phyloP scores from a whole-genome alignment of 163 green algal species.

The Scenedesmus sp. region DNA sequence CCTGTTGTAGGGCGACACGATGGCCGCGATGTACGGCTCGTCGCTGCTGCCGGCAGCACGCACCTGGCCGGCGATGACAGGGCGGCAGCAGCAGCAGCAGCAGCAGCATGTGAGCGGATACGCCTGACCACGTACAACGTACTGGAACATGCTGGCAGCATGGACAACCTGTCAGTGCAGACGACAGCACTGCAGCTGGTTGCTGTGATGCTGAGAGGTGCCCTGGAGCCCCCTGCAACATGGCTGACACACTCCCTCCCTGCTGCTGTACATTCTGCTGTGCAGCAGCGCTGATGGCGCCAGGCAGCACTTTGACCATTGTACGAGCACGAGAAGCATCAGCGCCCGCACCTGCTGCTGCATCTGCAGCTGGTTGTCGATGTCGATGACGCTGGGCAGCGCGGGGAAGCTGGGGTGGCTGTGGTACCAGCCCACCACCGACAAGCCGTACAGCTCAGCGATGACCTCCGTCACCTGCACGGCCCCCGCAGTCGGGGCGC shows the following conservation, averaged over 20 bases:
- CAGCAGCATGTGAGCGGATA: neutral
- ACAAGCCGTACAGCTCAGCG: constrained; percentile 48
- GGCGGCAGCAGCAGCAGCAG: neutral
- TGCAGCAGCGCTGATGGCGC: no score
- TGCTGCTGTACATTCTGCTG: neutral
- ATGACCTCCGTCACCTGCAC: constrained; percentile 29
- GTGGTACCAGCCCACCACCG: constrained; percentile 87
- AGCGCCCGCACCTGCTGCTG: constrained; percentile 19
- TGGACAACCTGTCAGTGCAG: no score
- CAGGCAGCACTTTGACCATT: neutral
- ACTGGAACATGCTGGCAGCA: no score
- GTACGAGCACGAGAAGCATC: neutral
- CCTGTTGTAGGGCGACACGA: constrained; percentile 78
- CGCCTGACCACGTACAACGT: no score
- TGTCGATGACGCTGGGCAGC: constrained; percentile 79
- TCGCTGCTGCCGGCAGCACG: neutral
- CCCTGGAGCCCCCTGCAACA: no score
- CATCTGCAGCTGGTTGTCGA: constrained; percentile 79
- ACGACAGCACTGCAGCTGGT: no score
- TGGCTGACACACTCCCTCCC: no score
- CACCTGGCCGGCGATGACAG: neutral
- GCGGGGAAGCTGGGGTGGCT: constrained; percentile 81
- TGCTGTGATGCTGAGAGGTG: no score
- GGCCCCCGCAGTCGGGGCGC: neutral
- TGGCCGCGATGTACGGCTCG: constrained; percentile 75